phyloP scores from a whole-genome alignment of 176 grass and related monocot species.

The Chloris gayana region DNA sequence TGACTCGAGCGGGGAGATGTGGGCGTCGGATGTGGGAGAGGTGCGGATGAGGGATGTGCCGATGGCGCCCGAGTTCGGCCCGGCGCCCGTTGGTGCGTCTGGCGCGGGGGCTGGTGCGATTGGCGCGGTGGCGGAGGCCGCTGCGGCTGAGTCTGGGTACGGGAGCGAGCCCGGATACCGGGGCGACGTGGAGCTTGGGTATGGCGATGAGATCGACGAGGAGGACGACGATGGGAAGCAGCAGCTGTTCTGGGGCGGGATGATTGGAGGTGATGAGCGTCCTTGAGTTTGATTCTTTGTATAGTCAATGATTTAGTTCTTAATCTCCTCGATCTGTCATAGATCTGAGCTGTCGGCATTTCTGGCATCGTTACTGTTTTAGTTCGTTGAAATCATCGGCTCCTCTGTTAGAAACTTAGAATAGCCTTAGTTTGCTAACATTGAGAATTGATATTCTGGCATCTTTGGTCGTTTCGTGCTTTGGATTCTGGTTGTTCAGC shows the following conservation, averaged over 20 bases:
- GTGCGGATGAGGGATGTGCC: constrained; percentile 68
- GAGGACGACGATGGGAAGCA: constrained; percentile 73
- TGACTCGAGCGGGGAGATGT: constrained; percentile 84
- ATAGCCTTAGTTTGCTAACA: not conserved
- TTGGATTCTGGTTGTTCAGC: not conserved
- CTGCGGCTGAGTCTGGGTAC: constrained; percentile 65
- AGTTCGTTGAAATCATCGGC: not conserved
- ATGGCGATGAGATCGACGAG: constrained; percentile 76
- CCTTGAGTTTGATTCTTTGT: constrained; percentile 28
- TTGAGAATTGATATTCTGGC: not conserved
- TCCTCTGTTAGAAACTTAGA: not conserved
- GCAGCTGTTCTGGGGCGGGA: constrained; percentile 66
- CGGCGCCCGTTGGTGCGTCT: constrained; percentile 27
- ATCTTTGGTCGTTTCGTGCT: constrained; percentile 1
- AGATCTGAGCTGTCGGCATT: not conserved
- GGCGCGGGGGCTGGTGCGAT: constrained; percentile 28
- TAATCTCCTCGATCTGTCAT: not conserved
- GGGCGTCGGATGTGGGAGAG: constrained; percentile 82
- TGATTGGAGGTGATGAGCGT: constrained; percentile 63
- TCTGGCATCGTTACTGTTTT: not conserved
- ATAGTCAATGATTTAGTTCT: constrained; percentile 18
- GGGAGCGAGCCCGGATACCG: constrained; percentile 81
- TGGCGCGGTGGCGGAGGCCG: constrained; percentile 39
- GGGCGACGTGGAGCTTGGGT: constrained; percentile 80
- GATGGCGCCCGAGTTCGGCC: constrained; percentile 47